Base-by-base conservation (phyloP, 257 asterid species). In the Ballota nigra region DNA sequence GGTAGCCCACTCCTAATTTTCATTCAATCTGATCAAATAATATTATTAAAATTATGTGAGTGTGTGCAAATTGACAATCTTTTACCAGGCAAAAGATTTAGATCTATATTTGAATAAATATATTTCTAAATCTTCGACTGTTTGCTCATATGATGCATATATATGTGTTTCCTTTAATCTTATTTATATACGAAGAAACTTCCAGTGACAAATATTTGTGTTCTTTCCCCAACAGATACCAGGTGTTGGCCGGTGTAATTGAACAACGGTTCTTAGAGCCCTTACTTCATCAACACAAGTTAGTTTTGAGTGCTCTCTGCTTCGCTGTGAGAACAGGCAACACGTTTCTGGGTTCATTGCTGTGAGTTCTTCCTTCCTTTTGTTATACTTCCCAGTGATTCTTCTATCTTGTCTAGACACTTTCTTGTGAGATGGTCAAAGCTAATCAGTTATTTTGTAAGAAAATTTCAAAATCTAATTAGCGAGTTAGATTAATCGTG, bases 281-380 rank as follows among this genome's bases (percentile, higher is more conserved):
- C 0, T 10, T 89, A 76, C 87, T 93, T 52, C 96, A 90, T 80
- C 82, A 84, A 58, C 96, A 93, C 76, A 93, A 93, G 88, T 63
- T 93, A 70, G n/a, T 87, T 18, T 63, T 93, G 80, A 89, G 92
- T 69, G 96, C 97, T 19, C 66, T 91, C 19, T 93, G 96, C 92
- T 93, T 91, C 63, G 96, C 98, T 60, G 96, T 93, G 70, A 87
- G 98, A 77, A 93, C 97, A 60, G 96, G 97, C 80, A 91, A 93
- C 89, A 93, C 98, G 24, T 89, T 75, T 76, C 76, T 89, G 82
- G 97, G 97, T 70, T 91, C 98, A 52, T 71, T 89, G 77, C 70
- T 89, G 98, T 89, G 81, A 91, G 98, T 74, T 47, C 55, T 73
- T 47, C 20, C 55, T n/a, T 4, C 3, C 22, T 47, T 16, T 47